Evolutionary conservation across 2,329 filamentous ascomycete species (phyloP), one percentile per base, ranked within the genome.

Genomic region (Daldinia eschscholtzii): DNA sequence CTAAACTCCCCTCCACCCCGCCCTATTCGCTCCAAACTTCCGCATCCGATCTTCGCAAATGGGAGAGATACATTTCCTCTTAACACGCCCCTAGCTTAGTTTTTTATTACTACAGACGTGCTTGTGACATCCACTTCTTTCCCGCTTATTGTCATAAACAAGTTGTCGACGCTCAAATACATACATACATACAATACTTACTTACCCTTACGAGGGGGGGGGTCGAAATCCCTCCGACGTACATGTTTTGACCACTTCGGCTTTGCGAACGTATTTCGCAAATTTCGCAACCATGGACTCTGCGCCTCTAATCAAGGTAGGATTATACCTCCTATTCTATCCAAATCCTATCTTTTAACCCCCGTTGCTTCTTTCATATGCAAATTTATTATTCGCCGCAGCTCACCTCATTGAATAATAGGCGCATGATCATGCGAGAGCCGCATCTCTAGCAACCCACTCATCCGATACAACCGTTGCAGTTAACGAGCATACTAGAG

Each of bases 361-460:
- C n/a, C 37, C n/a, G 30, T 1, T 41, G 12, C 6, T 42, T 26
- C 50, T 42, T 28, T 55, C 33, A 30, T 53, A 48, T 18, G 10
- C 46, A 61, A 61, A 39, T 18, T 18, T 56, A 35, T 65, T 68
- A 59, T 64, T 52, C n/a, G 33, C 57, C 46, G 58, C 39, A 64
- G 61, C 52, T 70, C 58, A 70, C 56, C 56, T 20, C 65, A 61
- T 64, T 53, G 23, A 44, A 68, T 52, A 53, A 60, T 74, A 95
- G 89, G 95, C 94, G 70, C 93, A 97, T 81, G 91, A 95, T 74
- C 94, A 98, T 82, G 94, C 93, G 57, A 90, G 91, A 75, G 94
- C 93, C 76, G 94, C 95, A 48, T 90, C 93, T 26, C 86, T 90
- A 26, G 93, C 94, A 62, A 90, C 86, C 26, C 89, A 94, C 76